phyloP scores from a whole-genome alignment of 2,329 filamentous ascomycete species.

The Fusarium brachygibbosum region DNA sequence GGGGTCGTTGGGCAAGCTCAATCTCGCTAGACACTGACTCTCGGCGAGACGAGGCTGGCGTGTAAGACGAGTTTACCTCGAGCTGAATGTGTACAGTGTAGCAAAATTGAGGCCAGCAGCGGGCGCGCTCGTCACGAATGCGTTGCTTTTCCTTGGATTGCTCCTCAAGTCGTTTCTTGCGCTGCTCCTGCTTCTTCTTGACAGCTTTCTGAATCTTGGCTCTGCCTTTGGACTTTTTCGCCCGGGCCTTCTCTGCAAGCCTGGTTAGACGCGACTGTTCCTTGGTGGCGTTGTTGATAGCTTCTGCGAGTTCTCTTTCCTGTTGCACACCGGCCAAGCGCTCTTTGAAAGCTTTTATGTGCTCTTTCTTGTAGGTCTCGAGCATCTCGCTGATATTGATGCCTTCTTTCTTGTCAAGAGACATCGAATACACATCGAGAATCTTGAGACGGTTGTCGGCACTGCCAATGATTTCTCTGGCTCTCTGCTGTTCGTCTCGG shows the following conservation, averaged over 20 bases:
- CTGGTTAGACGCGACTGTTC: conserved; percentile 52
- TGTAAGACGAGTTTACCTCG: conserved; percentile 57
- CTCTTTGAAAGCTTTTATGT: conserved; percentile 59
- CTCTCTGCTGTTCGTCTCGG: conserved; percentile 39
- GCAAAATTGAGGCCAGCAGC: conserved; percentile 65
- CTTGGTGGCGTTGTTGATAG: conserved; percentile 52
- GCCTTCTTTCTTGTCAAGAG: conserved; percentile 53
- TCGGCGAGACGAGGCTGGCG: conserved; percentile 63
- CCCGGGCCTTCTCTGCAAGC: conserved; percentile 47
- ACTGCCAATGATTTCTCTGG: conserved; percentile 42
- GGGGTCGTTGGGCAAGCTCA: conserved; percentile 60
- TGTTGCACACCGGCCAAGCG: conserved; percentile 52
- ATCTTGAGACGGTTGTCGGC: conserved; percentile 56
- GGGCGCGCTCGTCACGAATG: conserved; percentile 58
- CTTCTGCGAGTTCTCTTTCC: conserved; percentile 52
- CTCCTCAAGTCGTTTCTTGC: conserved; percentile 55
- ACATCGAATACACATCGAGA: conserved; percentile 58
- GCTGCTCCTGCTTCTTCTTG: conserved; percentile 54
- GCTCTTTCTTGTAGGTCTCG: conserved; percentile 59
- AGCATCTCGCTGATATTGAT: conserved; percentile 56
- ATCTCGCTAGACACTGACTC: conserved; percentile 67
- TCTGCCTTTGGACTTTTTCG: conserved; percentile 49
- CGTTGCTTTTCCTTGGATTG: conserved; percentile 59
- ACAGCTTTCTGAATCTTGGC: conserved; percentile 55
- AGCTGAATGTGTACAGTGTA: conserved; percentile 66